Base-by-base conservation (phyloP, 129 eudicot species). In the Escallonia rubra region DNA sequence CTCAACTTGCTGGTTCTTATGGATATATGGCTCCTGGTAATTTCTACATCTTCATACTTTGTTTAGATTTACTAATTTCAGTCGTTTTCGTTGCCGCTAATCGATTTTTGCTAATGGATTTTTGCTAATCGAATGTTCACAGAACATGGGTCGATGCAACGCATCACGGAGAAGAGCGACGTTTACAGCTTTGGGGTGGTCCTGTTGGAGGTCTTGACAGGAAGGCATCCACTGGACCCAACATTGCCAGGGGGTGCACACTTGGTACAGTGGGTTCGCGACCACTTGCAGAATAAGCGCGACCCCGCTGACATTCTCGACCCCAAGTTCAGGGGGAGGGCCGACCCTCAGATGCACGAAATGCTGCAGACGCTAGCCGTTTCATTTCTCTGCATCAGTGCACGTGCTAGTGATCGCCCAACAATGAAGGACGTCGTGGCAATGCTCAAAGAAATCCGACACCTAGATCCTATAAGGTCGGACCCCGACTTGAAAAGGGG, bases 11-110 rank as follows among this genome's bases (percentile, higher is more conserved):
- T 43, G 99, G 99, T 79, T 94, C 99, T 7, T 94, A 94, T 56
- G 99, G 99, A 57, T 94, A 94, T 65, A 94, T 94, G 97, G 99
- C 99, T 73, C 99, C 99, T 0, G 99, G 99, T 90, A 80, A 77
- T n/a, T 47, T 38, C 53, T 7, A 58, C 45, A 67, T 45, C 3
- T 2, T 43, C 16, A n/a, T n/a, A 47, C 39, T 71, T 74, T 58
- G 41, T 41, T 41, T 51, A 52, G 43, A 51, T 53, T 53, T 5
- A 41, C 42, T 67, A 14, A 42, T 41, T 67, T 11, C 44, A 5
- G 8, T 4, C 5, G 7, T 44, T 68, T 23, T 23, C 34, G 34
- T 1, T 23, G 34, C 34, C 34, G 1, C 34, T 23, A 1, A 23
- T 23, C 34, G 34, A 23, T 23, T 23, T n/a, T 23, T 0, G 34